phyloP scores from a whole-genome alignment of 2,329 filamentous ascomycete species.

The Cercospora beticola region DNA sequence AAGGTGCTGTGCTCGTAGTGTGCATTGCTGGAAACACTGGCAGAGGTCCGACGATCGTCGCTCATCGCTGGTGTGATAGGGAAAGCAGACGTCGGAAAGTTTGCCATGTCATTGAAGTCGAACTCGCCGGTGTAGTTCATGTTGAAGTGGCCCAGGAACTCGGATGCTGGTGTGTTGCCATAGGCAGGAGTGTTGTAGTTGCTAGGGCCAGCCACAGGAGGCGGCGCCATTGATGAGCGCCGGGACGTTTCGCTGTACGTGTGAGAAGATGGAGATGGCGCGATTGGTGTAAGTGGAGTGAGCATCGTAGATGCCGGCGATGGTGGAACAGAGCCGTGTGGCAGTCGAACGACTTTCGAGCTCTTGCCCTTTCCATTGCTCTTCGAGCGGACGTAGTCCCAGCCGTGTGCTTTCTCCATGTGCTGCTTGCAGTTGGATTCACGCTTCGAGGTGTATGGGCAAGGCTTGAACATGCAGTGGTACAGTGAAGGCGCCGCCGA shows the following conservation, averaged over 20 bases:
- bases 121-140: slow-evolving; percentile 34
- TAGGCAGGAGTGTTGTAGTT: slow-evolving; percentile 33
- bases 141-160: slow-evolving; percentile 40
- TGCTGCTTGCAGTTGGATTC: slow-evolving; percentile 98
- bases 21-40: slow-evolving; percentile 39
- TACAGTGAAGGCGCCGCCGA: slow-evolving; percentile 75
- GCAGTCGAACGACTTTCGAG: slow-evolving; percentile 55
- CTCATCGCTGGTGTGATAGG: slow-evolving; percentile 39
- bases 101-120: slow-evolving; percentile 37
- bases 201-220: slow-evolving; percentile 35
- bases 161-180: slow-evolving; percentile 33
- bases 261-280: slow-evolving; percentile 45
- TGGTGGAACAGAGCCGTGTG: slow-evolving; percentile 61
- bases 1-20: slow-evolving; percentile 43
- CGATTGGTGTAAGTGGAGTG: slow-evolving; percentile 38
- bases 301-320: slow-evolving; percentile 55
- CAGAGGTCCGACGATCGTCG: slow-evolving; percentile 36
- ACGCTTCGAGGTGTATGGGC: slow-evolving; percentile 91
- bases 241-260: slow-evolving; percentile 36
- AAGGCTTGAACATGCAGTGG: slow-evolving; percentile 78
- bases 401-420: slow-evolving; percentile 95
- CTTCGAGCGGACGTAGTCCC: slow-evolving; percentile 89
- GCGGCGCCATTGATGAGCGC: slow-evolving; percentile 37
- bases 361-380: slow-evolving; percentile 72
- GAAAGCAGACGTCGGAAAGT: slow-evolving; percentile 26